phyloP scores from a whole-genome alignment of 108 stramenopile genomes.

The Cyclotella kingstonii region DNA sequence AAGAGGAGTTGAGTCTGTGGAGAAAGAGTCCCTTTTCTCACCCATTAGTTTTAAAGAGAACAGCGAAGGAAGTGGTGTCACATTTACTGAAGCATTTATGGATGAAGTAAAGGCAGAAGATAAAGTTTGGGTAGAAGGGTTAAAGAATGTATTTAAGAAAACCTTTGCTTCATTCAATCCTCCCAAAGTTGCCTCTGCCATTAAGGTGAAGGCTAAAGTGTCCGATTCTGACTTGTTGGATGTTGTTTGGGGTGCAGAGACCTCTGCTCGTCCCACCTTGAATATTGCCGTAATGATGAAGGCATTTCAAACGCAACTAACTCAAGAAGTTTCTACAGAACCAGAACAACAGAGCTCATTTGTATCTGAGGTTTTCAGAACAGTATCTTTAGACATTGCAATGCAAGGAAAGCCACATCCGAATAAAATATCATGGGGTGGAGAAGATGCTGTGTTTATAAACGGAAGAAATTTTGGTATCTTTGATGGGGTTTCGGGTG shows the following conservation, averaged over 20 bases:
- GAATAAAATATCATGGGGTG: conserved; percentile 81
- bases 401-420: conserved; percentile 76
- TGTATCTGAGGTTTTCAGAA: conserved; percentile 19
- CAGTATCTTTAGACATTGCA: conserved; percentile 48
- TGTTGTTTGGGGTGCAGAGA: conserved; percentile 43
- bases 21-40: conserved; percentile 16
- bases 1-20: conserved; percentile 1
- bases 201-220: conserved; percentile 22
- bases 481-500: conserved; percentile 89
- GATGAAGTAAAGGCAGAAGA: too few species aligned
- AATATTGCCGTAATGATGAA: conserved; percentile 51
- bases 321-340: conserved; percentile 16
- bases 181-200: conserved; percentile 6
- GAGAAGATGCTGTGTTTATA: conserved; percentile 82
- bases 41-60: conserved; percentile 7
- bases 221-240: conserved; percentile 45
- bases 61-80: too few species aligned
- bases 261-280: conserved; percentile 34
- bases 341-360: too few species aligned
- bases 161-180: conserved; percentile 28
- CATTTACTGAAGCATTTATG: too few species aligned
- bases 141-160: conserved; percentile 33
- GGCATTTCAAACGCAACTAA: conserved; percentile 35
- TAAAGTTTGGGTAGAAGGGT: conserved; percentile 39
- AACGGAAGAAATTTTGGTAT: conserved; percentile 78